Percentiles rank a stretch among this genome's conserved stretches.
Evolutionary conservation across 352 stramenopile genomes (phyloP).

Genomic region (Hyaloperonospora brassicae): DNA sequence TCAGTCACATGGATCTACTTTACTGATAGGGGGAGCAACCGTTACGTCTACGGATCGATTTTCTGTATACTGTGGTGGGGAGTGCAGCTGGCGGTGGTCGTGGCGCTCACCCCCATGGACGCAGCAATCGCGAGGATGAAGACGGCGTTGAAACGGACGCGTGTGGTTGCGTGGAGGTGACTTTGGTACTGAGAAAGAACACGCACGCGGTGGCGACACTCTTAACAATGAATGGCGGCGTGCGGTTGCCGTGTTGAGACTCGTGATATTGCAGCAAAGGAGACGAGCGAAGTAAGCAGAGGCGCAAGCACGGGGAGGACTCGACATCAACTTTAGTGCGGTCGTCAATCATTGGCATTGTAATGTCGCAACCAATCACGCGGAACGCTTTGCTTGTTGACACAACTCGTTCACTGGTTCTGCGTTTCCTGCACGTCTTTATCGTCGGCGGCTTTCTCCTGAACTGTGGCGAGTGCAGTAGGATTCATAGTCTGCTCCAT

Average conservation of each 20-base stretch:
- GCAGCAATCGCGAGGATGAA: conserved; percentile 35
- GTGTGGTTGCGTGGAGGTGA: conserved; percentile 11
- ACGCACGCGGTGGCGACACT: not conserved
- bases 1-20: conserved; percentile 51
- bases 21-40: conserved; percentile 41
- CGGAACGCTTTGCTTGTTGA: no score
- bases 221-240: not conserved
- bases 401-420: conserved; percentile 6
- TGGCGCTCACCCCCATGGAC: conserved; percentile 55
- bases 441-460: conserved; percentile 4
- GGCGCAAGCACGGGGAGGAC: not conserved
- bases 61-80: conserved; percentile 49
- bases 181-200: conserved; percentile 10
- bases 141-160: conserved; percentile 10
- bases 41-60: conserved; percentile 40
- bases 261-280: not conserved
- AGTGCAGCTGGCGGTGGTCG: conserved; percentile 43
- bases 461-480: no score
- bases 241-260: not conserved
- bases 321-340: no score
- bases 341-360: no score
- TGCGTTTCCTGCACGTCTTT: conserved; percentile 11
- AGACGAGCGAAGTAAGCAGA: not conserved
- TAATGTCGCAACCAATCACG: no score
- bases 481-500: no score